phyloP scores from a whole-genome alignment of 2,329 filamentous ascomycete genomes.

The Monilinia vaccinii-corymbosi region DNA sequence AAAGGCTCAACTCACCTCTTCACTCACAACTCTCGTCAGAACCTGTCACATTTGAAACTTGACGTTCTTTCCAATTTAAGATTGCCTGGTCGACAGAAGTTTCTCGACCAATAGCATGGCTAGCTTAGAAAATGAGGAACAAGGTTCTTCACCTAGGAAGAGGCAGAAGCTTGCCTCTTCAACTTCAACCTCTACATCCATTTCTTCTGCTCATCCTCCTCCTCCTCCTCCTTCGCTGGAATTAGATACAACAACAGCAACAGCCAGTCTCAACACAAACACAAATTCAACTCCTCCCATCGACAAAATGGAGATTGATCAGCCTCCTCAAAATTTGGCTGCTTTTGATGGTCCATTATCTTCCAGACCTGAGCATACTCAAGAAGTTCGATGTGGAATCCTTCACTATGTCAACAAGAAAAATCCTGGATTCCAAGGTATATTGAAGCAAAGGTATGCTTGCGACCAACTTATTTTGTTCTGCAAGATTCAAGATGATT shows the following conservation, averaged over 20 bases:
- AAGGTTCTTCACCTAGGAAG: slow-evolving; percentile 16
- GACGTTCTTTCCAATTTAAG: background rate
- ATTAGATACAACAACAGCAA: background rate
- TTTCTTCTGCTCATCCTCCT: background rate
- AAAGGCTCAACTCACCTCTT: background rate
- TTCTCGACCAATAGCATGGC: slow-evolving; percentile 13
- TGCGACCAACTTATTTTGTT: background rate
- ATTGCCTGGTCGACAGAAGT: background rate
- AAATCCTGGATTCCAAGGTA: slow-evolving; percentile 51
- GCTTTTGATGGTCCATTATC: slow-evolving; percentile 9
- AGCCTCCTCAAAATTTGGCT: background rate
- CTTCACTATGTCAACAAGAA: slow-evolving; percentile 50
- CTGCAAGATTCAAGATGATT: background rate
- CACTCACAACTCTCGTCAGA: background rate
- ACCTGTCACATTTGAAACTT: background rate
- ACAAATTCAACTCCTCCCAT: background rate
- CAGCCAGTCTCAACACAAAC: background rate
- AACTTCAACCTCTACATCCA: slow-evolving; percentile 6
- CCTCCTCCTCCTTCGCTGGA: background rate
- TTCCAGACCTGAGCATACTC: slow-evolving; percentile 11
- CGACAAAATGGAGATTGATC: slow-evolving; percentile 12
- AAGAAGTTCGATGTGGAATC: slow-evolving; percentile 44
- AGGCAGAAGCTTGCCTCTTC: slow-evolving; percentile 14
- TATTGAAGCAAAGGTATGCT: slow-evolving; percentile 56
- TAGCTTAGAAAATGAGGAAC: slow-evolving; percentile 11